phyloP scores from a whole-genome alignment of 345 rosid genomes.

The Crucihimalaya himalaica region DNA sequence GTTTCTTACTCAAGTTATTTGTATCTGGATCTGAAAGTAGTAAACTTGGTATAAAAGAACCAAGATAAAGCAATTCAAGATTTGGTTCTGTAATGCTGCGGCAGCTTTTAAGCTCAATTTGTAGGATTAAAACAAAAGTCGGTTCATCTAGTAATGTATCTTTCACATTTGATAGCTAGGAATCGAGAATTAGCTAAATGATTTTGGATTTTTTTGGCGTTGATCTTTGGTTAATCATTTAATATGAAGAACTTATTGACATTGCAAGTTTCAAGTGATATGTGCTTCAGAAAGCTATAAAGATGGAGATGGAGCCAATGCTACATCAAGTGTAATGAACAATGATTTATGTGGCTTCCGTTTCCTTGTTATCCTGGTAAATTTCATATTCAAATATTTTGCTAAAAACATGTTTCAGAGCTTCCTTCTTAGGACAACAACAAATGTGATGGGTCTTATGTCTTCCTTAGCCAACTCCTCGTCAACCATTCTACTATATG shows the following conservation, averaged over 20 bases:
- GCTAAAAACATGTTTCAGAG: constrained; percentile 36
- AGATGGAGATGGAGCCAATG: background rate
- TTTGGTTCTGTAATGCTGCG: background rate
- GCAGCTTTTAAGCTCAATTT: background rate
- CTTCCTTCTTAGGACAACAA: constrained; percentile 62
- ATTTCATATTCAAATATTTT: background rate
- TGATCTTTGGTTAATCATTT: no score
- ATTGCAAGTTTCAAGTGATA: background rate
- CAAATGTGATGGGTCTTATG: constrained; percentile 62
- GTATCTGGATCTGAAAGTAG: background rate
- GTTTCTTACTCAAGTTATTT: background rate
- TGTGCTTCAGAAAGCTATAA: background rate
- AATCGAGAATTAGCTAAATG: background rate
- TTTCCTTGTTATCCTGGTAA: no score
- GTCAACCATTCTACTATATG: constrained; percentile 56
- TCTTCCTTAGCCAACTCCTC: constrained; percentile 62
- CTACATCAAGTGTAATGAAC: background rate
- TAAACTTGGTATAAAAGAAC: background rate
- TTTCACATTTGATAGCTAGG: background rate
- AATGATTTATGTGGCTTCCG: no score
- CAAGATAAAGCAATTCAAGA: background rate
- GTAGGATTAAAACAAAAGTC: background rate
- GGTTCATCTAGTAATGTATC: no score
- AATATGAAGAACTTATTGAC: no score
- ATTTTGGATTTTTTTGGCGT: no score